phyloP scores from a whole-genome alignment of 768 basidiomycete genomes.

The Kwoniella botswanensis region DNA sequence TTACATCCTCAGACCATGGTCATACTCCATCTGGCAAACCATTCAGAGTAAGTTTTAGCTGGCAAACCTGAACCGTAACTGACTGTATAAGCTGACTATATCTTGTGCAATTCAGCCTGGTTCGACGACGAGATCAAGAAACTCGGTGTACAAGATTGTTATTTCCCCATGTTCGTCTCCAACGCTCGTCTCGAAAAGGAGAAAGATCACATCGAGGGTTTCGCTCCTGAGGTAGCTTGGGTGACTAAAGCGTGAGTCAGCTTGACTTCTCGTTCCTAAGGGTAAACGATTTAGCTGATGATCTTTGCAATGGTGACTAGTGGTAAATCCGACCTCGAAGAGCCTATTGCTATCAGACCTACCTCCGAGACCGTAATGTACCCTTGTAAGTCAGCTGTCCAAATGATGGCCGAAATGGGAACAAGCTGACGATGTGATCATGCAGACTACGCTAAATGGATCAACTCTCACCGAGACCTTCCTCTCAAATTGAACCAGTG shows the following conservation, averaged over 20 bases:
- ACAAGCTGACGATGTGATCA: constrained; percentile 1
- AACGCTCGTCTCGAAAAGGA: constrained; percentile 89
- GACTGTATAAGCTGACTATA: constrained; percentile 10
- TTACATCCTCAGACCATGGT: constrained; percentile 98
- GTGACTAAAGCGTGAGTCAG: constrained; percentile 86
- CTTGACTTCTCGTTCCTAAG: background rate
- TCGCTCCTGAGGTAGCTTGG: constrained; percentile 99
- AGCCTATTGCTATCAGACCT: constrained; percentile 96
- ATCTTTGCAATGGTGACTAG: too few relatives aligned
- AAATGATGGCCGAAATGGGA: too few relatives aligned
- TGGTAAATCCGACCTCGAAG: constrained; percentile 90
- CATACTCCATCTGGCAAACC: constrained; percentile 93
- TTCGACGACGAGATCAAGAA: constrained; percentile 91
- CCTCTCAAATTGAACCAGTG: constrained; percentile 97
- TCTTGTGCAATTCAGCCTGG: constrained; percentile 68
- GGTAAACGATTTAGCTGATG: too few relatives aligned
- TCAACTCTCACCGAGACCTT: constrained; percentile 93
- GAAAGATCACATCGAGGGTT: constrained; percentile 98
- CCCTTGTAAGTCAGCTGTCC: constrained; percentile 76
- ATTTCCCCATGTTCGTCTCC: constrained; percentile 99
- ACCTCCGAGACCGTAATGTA: constrained; percentile 99
- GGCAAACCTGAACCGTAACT: background rate
- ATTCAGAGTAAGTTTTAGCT: constrained; percentile 73
- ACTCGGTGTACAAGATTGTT: constrained; percentile 93
- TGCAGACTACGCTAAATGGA: constrained; percentile 98